These are phyloP conservation scores for Penicillium expansum DNA, from an alignment of 2,329 filamentous ascomycete genomes.

Conservation along the genomic window DNA sequence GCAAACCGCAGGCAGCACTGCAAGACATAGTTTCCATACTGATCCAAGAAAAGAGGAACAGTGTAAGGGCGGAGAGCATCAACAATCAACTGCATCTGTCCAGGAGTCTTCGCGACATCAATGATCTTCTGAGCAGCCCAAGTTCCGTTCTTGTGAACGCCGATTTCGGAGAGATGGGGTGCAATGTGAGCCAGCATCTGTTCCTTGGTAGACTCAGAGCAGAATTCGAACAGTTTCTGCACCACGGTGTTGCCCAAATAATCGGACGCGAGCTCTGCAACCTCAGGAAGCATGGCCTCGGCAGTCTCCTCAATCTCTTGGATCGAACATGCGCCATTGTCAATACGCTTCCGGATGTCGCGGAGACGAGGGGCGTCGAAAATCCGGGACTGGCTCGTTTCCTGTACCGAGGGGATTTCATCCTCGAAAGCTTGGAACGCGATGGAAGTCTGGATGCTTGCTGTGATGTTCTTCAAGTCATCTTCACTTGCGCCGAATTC, in stretches of 20 bases:
- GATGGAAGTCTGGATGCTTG: slow-evolving; percentile 73
- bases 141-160: slow-evolving; percentile 97
- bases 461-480: slow-evolving; percentile 69
- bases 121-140: slow-evolving; percentile 99
- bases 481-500: slow-evolving; percentile 84
- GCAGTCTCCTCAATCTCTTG: slow-evolving; percentile 91
- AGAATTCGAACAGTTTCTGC: slow-evolving; percentile 96
- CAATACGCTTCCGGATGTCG: slow-evolving; percentile 95
- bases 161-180: slow-evolving; percentile 92
- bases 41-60: slow-evolving; percentile 88
- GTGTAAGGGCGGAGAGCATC: slow-evolving; percentile 82
- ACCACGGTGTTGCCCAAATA: slow-evolving; percentile 99
- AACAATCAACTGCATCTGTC: slow-evolving; percentile 80
- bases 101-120: slow-evolving; percentile 82
- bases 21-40: slow-evolving; percentile 97
- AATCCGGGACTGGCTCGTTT: slow-evolving; percentile 82
- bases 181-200: slow-evolving; percentile 86
- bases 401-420: slow-evolving; percentile 85
- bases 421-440: slow-evolving; percentile 68
- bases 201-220: slow-evolving; percentile 84
- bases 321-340: slow-evolving; percentile 83
- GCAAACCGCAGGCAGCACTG: slow-evolving; percentile 95
- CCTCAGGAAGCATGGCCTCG: slow-evolving; percentile 90
- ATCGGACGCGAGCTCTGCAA: slow-evolving; percentile 90
- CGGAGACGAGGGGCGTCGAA: slow-evolving; percentile 93